Percentiles rank a stretch among this genome's conserved stretches.
Conservation (phyloP, 2,329 filamentous ascomycete species). For the Grosmannia serpens region DNA sequence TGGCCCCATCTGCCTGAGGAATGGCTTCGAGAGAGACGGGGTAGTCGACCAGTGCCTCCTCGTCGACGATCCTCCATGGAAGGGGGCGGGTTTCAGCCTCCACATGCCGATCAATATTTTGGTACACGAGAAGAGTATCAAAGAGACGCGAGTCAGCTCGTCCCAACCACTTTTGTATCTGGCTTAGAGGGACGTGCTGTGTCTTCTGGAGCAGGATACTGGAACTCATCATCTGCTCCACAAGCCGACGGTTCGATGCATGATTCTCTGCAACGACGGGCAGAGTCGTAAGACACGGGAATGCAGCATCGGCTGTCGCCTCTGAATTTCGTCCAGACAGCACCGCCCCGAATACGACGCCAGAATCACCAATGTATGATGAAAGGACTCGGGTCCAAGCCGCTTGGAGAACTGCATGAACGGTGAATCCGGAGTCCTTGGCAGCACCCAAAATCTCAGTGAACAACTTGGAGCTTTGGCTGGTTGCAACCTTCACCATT, state of each 20-base stretch:
- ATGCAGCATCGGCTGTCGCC: conserved; percentile 45
- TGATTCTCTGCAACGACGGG: conserved; percentile 53
- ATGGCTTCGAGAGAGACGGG: conserved; percentile 71
- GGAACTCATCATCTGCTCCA: conserved; percentile 52
- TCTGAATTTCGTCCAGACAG: conserved; percentile 62
- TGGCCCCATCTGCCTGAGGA: conserved; percentile 29
- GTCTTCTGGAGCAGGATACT: conserved; percentile 55
- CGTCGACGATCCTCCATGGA: conserved; percentile 51
- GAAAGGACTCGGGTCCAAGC: conserved; percentile 68
- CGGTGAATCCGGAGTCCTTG: conserved; percentile 47
- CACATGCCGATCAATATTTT: conserved; percentile 37
- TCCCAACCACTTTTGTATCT: conserved; percentile 62
- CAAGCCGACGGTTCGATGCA: conserved; percentile 41
- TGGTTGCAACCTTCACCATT: background rate
- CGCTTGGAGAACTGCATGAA: conserved; percentile 66
- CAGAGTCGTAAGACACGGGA: conserved; percentile 75
- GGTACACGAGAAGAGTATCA: conserved; percentile 77
- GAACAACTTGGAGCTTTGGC: conserved; percentile 26
- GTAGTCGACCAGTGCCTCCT: conserved; percentile 65
- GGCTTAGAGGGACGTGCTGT: conserved; percentile 59
- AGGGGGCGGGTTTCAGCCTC: conserved; percentile 7
- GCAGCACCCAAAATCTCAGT: conserved; percentile 43
- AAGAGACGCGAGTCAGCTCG: conserved; percentile 57
- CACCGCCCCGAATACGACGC: conserved; percentile 68
- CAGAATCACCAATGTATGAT: conserved; percentile 62